Conservation (phyloP, 1,139 yeast genomes). For the Yamadazyma diospyri region DNA sequence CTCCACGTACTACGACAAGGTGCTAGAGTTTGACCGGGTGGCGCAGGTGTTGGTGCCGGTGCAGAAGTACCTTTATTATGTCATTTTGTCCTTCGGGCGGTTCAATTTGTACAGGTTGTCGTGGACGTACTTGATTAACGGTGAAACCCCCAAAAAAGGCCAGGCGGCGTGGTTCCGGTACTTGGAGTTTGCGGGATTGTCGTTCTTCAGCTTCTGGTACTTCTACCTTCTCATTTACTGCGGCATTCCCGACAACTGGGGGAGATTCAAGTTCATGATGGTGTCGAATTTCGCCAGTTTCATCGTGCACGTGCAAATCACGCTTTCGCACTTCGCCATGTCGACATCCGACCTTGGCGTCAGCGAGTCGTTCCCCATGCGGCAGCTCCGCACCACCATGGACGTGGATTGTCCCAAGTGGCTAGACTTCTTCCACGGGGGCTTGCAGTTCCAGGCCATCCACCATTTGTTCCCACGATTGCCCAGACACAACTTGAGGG, state of each 20-base stretch:
- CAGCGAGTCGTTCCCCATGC: conserved; percentile 75
- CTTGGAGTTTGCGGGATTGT: conserved; percentile 67
- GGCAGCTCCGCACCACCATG: conserved; percentile 89
- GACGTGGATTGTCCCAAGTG: conserved; percentile 93
- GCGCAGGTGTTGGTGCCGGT: conserved; percentile 58
- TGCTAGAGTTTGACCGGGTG: conserved; percentile 61
- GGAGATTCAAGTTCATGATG: conserved; percentile 57
- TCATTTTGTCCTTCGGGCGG: conserved; percentile 77
- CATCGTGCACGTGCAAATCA: conserved; percentile 90
- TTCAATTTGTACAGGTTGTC: conserved; percentile 80
- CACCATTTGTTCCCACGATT: conserved; percentile 88
- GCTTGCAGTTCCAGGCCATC: conserved; percentile 86
- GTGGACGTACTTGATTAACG: conserved; percentile 69
- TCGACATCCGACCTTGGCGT: conserved; percentile 83
- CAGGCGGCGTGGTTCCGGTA: conserved; percentile 85
- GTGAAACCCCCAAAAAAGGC: conserved; percentile 77
- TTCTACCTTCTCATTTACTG: conserved; percentile 60
- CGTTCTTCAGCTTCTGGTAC: conserved; percentile 74
- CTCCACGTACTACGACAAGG: conserved; percentile 75
- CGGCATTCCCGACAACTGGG: conserved; percentile 47
- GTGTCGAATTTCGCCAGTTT: conserved; percentile 79
- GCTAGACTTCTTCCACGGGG: conserved; percentile 90
- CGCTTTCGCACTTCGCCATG: conserved; percentile 90
- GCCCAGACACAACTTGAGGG: conserved; percentile 82
- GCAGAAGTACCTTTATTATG: conserved; percentile 74